Base-by-base conservation (phyloP, 2,329 filamentous ascomycete genomes). In the Aspergillus thermomutatus region DNA sequence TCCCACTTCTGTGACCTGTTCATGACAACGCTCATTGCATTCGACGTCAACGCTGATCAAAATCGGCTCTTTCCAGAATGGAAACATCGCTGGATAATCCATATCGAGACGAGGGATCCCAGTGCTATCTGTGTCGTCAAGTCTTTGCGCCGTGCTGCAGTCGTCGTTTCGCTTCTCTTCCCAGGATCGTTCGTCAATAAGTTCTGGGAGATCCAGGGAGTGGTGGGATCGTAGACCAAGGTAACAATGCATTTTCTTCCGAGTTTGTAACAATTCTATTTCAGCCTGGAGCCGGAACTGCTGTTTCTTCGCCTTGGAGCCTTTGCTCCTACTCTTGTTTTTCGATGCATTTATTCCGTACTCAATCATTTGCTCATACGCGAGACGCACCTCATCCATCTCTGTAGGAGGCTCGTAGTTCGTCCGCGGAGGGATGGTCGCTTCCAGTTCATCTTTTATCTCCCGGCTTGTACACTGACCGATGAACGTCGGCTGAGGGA, bases 1-100 rank as follows among this genome's bases (percentile, higher is more conserved):
- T 0, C 94, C 94, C 41, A 99, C 81, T 72, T 99, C 94, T 0
- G 92, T 96, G 57, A 97, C 82, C 11, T 83, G 78, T 34, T 80
- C 77, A 11, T 85, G 83, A 47, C 83, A 79, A 23, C 76, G 75
- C 71, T 99, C 94, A 56, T 87, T 90, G 1, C 88, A 86, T 72
- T 99, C 94, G 31, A 94, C 78, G 65, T 99, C 94, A 47, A 97
- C 79, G 60, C 83, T 86, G 57, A 96, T 79, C 64, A 97, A 88
- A 7, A 95, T 80, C 0, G 85, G 80, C n/a, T 80, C 77, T 10
- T 72, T 66, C 27, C 86, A 82, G 52, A 81, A 80, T 0, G 71
- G 57, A 57, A 79, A 81, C 0, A 79, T 79, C 2, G 74, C 73
- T 0, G 77, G 73, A 41, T 78, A 64, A n/a, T 72, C 69, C 46